A percentile compares a stretch with the other conserved stretches of the same genome.
These are phyloP conservation scores for Fragaria vesca DNA, from an alignment of 306 rosid genomes.

Conservation along the genomic window DNA sequence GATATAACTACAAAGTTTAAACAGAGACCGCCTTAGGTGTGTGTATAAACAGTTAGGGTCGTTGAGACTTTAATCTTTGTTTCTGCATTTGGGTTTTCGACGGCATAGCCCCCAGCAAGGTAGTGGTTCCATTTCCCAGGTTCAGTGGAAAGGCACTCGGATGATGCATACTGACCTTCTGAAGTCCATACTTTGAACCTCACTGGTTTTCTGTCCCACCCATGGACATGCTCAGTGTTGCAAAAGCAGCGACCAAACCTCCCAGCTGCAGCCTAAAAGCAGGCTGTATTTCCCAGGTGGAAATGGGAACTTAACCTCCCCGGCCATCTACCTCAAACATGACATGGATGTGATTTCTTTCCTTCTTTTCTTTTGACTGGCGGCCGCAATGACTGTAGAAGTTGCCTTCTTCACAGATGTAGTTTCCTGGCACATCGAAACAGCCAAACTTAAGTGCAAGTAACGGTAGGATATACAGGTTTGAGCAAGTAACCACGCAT, in stretches of 20 bases:
- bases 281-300: constrained; percentile 82
- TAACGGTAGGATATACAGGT: too few relatives aligned
- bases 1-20: constrained; percentile 75
- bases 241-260: constrained; percentile 70
- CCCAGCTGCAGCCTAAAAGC: constrained; percentile 73
- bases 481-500: too few relatives aligned
- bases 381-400: too few relatives aligned
- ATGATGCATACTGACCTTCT: constrained; percentile 67
- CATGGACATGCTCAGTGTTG: constrained; percentile 73
- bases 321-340: constrained; percentile 84
- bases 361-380: too few relatives aligned
- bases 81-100: constrained; percentile 49
- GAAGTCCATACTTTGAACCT: constrained; percentile 83
- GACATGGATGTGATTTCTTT: too few relatives aligned
- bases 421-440: too few relatives aligned
- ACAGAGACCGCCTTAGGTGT: constrained; percentile 93
- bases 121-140: constrained; percentile 72
- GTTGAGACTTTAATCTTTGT: constrained; percentile 72
- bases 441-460: too few relatives aligned
- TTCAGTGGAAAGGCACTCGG: constrained; percentile 58
- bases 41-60: constrained; percentile 97
- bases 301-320: constrained; percentile 77
- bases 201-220: constrained; percentile 88
- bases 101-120: constrained; percentile 76
- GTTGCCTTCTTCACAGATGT: too few relatives aligned